Evolutionary conservation across 441 rosid species (phyloP), one percentile per base, ranked within the genome.

Genomic region (Theobroma grandiflorum): DNA sequence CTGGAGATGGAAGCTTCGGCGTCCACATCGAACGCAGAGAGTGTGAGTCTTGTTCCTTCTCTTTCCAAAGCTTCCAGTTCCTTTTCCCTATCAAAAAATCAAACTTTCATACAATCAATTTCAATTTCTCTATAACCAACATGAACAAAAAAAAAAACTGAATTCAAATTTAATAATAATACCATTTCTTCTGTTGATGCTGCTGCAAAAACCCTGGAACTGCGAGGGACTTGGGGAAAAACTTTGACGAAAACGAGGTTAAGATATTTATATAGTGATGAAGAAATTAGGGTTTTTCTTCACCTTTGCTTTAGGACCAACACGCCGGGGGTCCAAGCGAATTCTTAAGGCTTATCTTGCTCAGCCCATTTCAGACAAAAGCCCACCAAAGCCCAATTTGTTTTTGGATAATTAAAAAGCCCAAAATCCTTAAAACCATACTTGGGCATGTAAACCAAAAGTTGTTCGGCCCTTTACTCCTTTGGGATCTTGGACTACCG

Each of bases 41-140:
- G 90, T 87, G 83, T 87, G 88, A 26, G 90, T 87, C 86, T 89
- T 89, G 84, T 88, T 88, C 84, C 91, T 86, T 42, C 91, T 72
- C 89, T 88, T 85, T 3, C 89, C 88, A 76, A 86, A 88, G 71
- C 91, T 88, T 43, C 88, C 88, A 1, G 91, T 88, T 64, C 89
- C 91, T 83, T 88, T 88, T 47, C 89, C 91, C 89, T 88, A 55
- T 82, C 22, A 43, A 68, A 20, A 71, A 3, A 31, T 6, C 18
- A 53, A 72, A 53, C 22, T 64, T 49, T 15, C 0, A 14, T 26
- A 31, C 18, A 35, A 8, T 72, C 74, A 45, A 72, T 11, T 52
- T 58, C 64, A 47, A 22, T 40, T 22, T 49, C 43, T 15, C 3
- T 37, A 6, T 5, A 18, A 37, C 74, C 40, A 15, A 1, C 0